Percentiles rank a stretch among this genome's conserved stretches.
Conservation (phyloP, 805 yeast genomes). For the Yamadazyma nakazawae region DNA sequence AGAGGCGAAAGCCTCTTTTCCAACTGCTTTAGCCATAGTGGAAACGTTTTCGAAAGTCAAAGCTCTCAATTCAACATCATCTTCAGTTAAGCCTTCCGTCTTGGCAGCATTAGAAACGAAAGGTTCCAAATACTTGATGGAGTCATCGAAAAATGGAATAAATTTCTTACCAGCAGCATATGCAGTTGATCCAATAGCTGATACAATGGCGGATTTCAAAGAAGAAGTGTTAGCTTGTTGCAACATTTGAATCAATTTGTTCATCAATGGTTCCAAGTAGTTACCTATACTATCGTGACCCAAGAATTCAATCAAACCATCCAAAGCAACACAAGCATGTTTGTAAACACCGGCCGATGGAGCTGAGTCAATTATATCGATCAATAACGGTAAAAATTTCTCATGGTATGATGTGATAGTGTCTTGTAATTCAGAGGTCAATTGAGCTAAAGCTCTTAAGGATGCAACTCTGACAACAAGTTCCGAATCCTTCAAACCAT, state of each 20-base stretch:
- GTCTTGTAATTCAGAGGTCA: constrained; percentile 83
- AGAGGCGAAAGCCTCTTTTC: constrained; percentile 80
- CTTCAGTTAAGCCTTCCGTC: constrained; percentile 78
- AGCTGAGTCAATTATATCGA: constrained; percentile 83
- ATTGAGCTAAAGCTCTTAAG: constrained; percentile 69
- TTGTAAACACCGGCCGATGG: constrained; percentile 80
- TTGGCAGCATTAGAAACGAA: constrained; percentile 67
- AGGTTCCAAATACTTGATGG: constrained; percentile 78
- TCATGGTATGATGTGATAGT: constrained; percentile 81
- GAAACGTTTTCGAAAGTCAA: constrained; percentile 90
- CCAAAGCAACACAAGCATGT: constrained; percentile 87
- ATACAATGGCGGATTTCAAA: constrained; percentile 75
- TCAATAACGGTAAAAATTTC: constrained; percentile 78
- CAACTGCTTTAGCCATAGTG: constrained; percentile 95
- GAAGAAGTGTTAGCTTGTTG: constrained; percentile 72
- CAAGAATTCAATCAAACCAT: constrained; percentile 88
- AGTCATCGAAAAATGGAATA: constrained; percentile 78
- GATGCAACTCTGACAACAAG: constrained; percentile 82
- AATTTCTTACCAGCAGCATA: constrained; percentile 89
- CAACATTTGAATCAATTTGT: constrained; percentile 81
- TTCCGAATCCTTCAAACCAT: constrained; percentile 75
- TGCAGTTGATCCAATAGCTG: constrained; percentile 97
- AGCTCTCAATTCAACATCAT: constrained; percentile 88
- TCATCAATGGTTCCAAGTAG: constrained; percentile 87
- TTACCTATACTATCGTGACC: constrained; percentile 76